A percentile compares a stretch with the other conserved stretches of the same genome.
These are phyloP conservation scores for Collybia mongolica DNA, from an alignment of 768 basidiomycete genomes.

Conservation along the genomic window DNA sequence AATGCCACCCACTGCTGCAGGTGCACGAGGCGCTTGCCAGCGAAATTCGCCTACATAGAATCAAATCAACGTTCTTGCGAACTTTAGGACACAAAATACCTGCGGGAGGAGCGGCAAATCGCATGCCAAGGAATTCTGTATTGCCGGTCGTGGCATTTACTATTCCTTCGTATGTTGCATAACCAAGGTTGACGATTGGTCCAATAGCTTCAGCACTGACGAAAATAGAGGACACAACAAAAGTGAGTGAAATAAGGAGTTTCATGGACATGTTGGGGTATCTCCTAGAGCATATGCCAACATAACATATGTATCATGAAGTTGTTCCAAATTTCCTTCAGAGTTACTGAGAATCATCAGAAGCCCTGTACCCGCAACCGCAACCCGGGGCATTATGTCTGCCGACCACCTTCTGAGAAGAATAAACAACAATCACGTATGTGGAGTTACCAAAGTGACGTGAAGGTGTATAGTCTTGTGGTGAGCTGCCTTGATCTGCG, in stretches of 20 bases:
- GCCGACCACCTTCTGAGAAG: too few relatives aligned
- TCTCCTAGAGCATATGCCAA: too few relatives aligned
- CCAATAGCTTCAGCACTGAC: conserved; percentile 8
- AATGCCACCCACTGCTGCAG: conserved; percentile 22
- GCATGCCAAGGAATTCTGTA: conserved; percentile 39
- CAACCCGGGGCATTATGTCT: too few relatives aligned
- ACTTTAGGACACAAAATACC: conserved; percentile 22
- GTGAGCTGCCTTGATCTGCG: too few relatives aligned
- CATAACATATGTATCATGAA: too few relatives aligned
- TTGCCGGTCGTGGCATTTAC: conserved; percentile 30
- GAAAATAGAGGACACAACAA: conserved; percentile 1
- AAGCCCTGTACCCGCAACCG: too few relatives aligned
- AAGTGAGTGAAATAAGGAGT: neutral
- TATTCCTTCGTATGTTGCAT: conserved; percentile 41
- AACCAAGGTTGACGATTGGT: conserved; percentile 40
- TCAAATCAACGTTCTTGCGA: neutral
- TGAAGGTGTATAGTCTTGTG: too few relatives aligned
- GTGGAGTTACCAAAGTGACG: too few relatives aligned
- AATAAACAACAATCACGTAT: too few relatives aligned
- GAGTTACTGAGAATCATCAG: too few relatives aligned
- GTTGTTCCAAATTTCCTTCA: too few relatives aligned
- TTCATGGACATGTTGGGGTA: neutral
- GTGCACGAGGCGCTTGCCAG: conserved; percentile 31
- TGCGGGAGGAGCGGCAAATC: conserved; percentile 49
- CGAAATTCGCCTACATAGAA: conserved; percentile 25